Conservation (phyloP, 108 stramenopile genomes). For the Cyclotella cryptica region DNA sequence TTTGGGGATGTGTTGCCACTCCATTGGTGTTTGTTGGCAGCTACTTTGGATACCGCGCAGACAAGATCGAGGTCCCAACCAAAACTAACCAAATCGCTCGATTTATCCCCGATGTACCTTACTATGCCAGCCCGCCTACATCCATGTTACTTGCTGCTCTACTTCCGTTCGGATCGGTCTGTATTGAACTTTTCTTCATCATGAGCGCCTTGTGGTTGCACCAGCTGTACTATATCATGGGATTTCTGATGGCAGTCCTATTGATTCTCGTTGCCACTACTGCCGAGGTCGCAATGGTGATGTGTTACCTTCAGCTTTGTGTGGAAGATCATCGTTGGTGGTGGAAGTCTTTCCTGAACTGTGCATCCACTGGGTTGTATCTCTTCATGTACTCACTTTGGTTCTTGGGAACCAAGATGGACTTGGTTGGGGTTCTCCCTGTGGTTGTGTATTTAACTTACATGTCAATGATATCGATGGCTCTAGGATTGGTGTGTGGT, state of each 20-base stretch:
- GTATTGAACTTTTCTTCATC: conserved; percentile 99
- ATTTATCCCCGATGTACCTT: conserved; percentile 88
- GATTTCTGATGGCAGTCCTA: conserved; percentile 96
- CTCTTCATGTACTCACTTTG: conserved; percentile 97
- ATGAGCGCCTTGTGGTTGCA: conserved; percentile 98
- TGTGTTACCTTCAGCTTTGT: conserved; percentile 99
- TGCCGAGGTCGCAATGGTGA: conserved; percentile 96
- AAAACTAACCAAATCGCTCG: conserved; percentile 96
- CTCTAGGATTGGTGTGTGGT: conserved; percentile 95
- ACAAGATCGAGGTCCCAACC: conserved; percentile 84
- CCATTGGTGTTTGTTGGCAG: conserved; percentile 97
- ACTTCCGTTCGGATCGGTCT: conserved; percentile 98
- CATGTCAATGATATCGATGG: conserved; percentile 94
- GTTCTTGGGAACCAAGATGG: conserved; percentile 92
- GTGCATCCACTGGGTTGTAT: conserved; percentile 94
- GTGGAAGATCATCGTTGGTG: conserved; percentile 99
- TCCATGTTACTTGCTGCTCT: conserved; percentile 90
- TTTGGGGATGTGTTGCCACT: conserved; percentile 91
- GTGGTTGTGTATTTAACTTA: conserved; percentile 97
- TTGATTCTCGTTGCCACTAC: conserved; percentile 94
- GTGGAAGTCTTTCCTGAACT: conserved; percentile 98
- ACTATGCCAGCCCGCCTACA: conserved; percentile 80
- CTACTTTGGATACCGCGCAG: conserved; percentile 92
- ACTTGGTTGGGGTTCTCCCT: conserved; percentile 89
- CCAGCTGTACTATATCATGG: conserved; percentile 99